Conservation (phyloP, 2,329 filamentous ascomycete genomes). For the Cladosporium sp. region DNA sequence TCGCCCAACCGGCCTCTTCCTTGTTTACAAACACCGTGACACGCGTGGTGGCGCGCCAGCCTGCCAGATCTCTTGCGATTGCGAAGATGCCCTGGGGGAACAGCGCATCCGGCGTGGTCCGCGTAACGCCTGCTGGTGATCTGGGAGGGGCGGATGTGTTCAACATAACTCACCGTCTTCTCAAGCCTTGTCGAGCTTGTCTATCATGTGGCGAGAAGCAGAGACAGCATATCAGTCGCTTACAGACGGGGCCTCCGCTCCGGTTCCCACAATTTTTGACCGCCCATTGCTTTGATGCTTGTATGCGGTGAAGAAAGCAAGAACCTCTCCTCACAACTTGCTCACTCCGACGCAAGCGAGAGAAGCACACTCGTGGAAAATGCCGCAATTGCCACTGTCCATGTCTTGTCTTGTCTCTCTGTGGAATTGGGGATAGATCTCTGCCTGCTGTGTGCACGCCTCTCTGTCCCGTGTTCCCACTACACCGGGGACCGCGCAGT, state of each 20-base stretch:
- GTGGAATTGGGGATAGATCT: neutral
- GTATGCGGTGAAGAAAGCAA: constrained; percentile 5
- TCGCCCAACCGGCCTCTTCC: constrained; percentile 1
- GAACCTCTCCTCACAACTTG: neutral
- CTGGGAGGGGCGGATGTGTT: neutral
- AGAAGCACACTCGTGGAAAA: neutral
- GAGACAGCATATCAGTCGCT: neutral
- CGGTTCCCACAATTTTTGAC: neutral
- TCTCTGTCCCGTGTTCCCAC: neutral
- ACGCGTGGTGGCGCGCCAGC: neutral
- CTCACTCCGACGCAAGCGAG: neutral
- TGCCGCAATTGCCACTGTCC: neutral
- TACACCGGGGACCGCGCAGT: neutral
- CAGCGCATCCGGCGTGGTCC: neutral
- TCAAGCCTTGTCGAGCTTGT: neutral
- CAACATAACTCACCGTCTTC: constrained; percentile 1
- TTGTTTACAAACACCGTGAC: neutral
- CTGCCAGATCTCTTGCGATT: neutral
- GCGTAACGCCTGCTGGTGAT: neutral
- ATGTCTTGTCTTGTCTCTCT: neutral
- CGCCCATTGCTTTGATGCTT: neutral
- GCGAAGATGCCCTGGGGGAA: neutral
- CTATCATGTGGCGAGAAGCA: neutral
- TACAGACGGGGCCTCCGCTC: neutral
- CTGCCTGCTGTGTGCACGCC: neutral